phyloP scores from a whole-genome alignment of 78 protist genomes.

The Isochrysis galbana region DNA sequence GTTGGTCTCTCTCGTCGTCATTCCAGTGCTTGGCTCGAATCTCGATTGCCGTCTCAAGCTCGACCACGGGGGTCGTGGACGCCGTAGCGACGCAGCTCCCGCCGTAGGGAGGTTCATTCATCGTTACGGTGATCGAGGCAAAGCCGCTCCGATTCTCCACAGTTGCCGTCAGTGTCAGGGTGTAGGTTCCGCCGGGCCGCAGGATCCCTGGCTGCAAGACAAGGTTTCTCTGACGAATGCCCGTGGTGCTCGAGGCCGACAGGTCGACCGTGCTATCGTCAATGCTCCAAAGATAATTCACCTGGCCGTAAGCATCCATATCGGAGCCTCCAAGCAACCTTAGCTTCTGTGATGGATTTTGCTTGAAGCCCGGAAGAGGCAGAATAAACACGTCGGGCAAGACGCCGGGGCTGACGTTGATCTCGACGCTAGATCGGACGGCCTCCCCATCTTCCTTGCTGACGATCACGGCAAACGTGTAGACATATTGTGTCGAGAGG shows the following conservation, averaged over 20 bases:
- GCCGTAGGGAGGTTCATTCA: not conserved
- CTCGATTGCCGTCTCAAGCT: too few relatives aligned
- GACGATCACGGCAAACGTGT: not conserved
- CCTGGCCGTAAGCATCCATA: not conserved
- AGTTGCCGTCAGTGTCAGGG: not conserved
- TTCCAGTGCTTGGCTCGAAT: too few relatives aligned
- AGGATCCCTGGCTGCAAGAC: not conserved
- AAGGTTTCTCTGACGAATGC: not conserved
- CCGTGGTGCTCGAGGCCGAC: not conserved
- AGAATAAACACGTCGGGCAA: not conserved
- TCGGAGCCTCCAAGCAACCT: not conserved
- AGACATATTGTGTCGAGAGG: not conserved
- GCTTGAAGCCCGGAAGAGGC: not conserved
- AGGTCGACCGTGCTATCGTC: not conserved
- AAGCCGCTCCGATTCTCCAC: not conserved
- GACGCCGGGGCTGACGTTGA: not conserved
- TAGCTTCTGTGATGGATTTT: not conserved
- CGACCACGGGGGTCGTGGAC: too few relatives aligned
- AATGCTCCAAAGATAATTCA: not conserved
- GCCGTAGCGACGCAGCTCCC: not conserved
- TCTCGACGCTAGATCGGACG: not conserved
- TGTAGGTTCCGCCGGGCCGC: not conserved
- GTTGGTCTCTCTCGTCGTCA: too few relatives aligned
- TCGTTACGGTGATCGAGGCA: not conserved
- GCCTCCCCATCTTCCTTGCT: not conserved